A percentile compares a stretch with the other conserved stretches of the same genome.
Conservation (phyloP, 1,284 basidiomycete genomes). For the Melampsora medusae region DNA sequence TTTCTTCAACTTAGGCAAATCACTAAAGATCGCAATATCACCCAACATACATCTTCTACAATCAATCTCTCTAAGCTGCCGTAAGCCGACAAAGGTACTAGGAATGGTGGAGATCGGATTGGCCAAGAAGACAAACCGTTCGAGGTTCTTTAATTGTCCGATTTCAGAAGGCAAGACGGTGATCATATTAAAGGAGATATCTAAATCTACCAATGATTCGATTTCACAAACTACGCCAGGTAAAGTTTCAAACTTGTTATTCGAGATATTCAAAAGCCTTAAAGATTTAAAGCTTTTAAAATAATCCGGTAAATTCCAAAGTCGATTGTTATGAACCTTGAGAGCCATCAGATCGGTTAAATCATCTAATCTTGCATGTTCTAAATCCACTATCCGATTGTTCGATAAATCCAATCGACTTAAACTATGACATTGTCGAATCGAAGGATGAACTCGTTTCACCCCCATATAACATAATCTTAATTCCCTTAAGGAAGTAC, state of each 20-base stretch:
- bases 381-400: conserved; percentile 86
- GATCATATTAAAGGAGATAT: conserved; percentile 93
- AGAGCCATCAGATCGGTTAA: conserved; percentile 72
- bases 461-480: conserved; percentile 89
- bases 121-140: conserved; percentile 78
- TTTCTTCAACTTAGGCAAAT: conserved; percentile 67
- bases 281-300: conserved; percentile 73
- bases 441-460: conserved; percentile 83
- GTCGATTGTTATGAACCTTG: conserved; percentile 86
- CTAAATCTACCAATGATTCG: conserved; percentile 73
- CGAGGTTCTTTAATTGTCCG: conserved; percentile 67
- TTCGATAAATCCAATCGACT: conserved; percentile 85
- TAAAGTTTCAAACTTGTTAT: conserved; percentile 87
- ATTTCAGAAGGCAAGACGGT: conserved; percentile 76
- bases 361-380: conserved; percentile 77
- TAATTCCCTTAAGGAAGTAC: conserved; percentile 77
- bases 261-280: conserved; percentile 85
- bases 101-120: conserved; percentile 82
- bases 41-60: conserved; percentile 77
- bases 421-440: conserved; percentile 72
- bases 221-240: conserved; percentile 76
- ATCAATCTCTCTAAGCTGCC: conserved; percentile 70
- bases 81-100: conserved; percentile 64
- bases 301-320: conserved; percentile 80
- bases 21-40: conserved; percentile 69